phyloP scores from a whole-genome alignment of 495 filamentous ascomycete genomes.

The Podospora pseudopauciseta region DNA sequence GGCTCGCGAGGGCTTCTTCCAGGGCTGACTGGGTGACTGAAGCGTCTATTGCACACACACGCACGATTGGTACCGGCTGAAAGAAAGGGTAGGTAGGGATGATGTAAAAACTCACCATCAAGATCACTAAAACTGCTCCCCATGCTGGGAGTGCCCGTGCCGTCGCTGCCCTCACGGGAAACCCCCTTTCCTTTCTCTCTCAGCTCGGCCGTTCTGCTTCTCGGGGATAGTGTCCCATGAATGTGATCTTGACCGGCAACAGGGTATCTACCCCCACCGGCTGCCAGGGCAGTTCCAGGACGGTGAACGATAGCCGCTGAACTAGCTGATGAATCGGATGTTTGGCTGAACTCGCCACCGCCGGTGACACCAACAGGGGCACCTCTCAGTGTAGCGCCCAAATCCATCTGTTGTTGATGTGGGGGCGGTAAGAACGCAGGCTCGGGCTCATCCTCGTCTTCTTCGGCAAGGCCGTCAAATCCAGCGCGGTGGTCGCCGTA shows the following conservation, averaged over 20 bases:
- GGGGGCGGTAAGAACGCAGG: constrained; percentile 73
- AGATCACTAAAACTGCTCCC: constrained; percentile 96
- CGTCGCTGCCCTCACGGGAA: constrained; percentile 70
- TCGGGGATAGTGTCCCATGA: constrained; percentile 42
- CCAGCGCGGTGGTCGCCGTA: not conserved
- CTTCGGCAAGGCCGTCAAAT: constrained; percentile 16
- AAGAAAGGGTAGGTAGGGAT: not conserved
- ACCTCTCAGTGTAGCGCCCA: constrained; percentile 58
- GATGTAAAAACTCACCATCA: constrained; percentile 61
- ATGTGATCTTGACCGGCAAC: constrained; percentile 5
- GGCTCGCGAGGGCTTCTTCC: constrained; percentile 88
- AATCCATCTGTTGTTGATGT: constrained; percentile 42
- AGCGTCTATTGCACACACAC: constrained; percentile 56
- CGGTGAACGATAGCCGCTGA: constrained; percentile 47
- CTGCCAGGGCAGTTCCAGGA: constrained; percentile 13
- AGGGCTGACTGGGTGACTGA: constrained; percentile 92
- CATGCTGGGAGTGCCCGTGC: constrained; percentile 90
- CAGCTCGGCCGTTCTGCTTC: constrained; percentile 51
- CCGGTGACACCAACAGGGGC: constrained; percentile 34
- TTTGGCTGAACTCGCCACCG: constrained; percentile 28
- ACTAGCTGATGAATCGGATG: constrained; percentile 59
- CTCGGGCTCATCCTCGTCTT: constrained; percentile 55
- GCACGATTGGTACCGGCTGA: constrained; percentile 12
- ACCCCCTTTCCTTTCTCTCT: constrained; percentile 43
- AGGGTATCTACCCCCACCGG: constrained; percentile 5